phyloP scores from a whole-genome alignment of 495 filamentous ascomycete genomes.

The Trichocladium antarcticum region DNA sequence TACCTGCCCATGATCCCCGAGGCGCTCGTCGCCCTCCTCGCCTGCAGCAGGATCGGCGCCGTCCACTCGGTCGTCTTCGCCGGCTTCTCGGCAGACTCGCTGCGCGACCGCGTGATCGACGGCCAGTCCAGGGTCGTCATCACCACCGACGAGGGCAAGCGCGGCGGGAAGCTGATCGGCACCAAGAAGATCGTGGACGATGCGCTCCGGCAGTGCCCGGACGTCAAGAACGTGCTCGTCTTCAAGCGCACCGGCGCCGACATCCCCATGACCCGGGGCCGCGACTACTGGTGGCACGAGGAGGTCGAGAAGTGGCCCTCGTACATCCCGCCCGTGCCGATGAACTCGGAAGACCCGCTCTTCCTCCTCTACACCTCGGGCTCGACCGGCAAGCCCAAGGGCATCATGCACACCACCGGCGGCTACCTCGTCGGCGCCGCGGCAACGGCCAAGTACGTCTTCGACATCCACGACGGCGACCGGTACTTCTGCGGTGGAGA shows the following conservation, averaged over 20 bases:
- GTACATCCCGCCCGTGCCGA: slow-evolving; percentile 75
- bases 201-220: slow-evolving; percentile 92
- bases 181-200: slow-evolving; percentile 99
- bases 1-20: slow-evolving; percentile 99
- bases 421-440: slow-evolving; percentile 91
- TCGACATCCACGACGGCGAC: slow-evolving; percentile 92
- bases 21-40: slow-evolving; percentile 81
- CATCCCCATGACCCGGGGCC: slow-evolving; percentile 76
- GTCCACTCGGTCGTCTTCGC: slow-evolving; percentile 98
- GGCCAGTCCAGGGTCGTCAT: slow-evolving; percentile 85
- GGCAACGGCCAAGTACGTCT: slow-evolving; percentile 92
- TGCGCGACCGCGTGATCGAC: slow-evolving; percentile 90
- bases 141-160: slow-evolving; percentile 93
- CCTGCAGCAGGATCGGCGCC: slow-evolving; percentile 84
- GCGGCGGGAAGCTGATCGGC: slow-evolving; percentile 92
- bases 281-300: slow-evolving; percentile 97
- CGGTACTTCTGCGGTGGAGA: slow-evolving; percentile 96
- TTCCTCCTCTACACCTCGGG: slow-evolving; percentile 98
- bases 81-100: slow-evolving; percentile 93
- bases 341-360: slow-evolving; percentile 90
- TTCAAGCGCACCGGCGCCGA: slow-evolving; percentile 94
- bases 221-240: slow-evolving; percentile 73
- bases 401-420: slow-evolving; percentile 94
- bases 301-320: slow-evolving; percentile 90
- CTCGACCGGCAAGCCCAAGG: slow-evolving; percentile 97